These are phyloP conservation scores for Neonectria coccinea DNA, from an alignment of 2,329 filamentous ascomycete genomes.

Conservation along the genomic window DNA sequence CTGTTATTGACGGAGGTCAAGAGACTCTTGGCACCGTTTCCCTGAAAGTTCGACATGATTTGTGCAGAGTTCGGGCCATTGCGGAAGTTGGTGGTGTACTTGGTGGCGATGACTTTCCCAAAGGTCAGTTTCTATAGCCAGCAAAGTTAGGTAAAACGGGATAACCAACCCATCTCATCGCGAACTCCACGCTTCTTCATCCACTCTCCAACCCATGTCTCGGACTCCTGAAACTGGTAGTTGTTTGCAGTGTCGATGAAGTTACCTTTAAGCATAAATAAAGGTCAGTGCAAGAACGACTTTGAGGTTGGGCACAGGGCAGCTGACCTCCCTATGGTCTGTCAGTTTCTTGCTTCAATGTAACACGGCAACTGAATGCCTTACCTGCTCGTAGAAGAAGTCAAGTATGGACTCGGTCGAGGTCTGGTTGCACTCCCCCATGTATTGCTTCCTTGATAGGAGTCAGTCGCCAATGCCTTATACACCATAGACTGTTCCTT, in stretches of 20 bases:
- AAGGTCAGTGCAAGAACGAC: not conserved
- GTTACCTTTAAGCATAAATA: constrained; percentile 61
- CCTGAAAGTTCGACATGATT: constrained; percentile 64
- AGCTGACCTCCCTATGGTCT: constrained; percentile 43
- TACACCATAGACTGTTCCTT: constrained; percentile 5
- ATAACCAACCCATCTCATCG: constrained; percentile 68
- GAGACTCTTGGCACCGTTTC: constrained; percentile 73
- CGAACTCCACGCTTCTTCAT: constrained; percentile 73
- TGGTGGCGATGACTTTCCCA: constrained; percentile 73
- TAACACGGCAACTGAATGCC: not conserved
- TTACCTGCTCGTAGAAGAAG: constrained; percentile 69
- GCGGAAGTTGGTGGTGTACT: constrained; percentile 71
- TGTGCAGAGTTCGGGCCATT: constrained; percentile 54
- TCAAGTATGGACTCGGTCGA: constrained; percentile 74
- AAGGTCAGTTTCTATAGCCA: constrained; percentile 7
- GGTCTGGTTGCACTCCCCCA: constrained; percentile 75
- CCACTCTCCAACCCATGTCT: constrained; percentile 78
- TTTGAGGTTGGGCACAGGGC: no score
- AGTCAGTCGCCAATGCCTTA: not conserved
- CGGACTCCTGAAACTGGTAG: constrained; percentile 73
- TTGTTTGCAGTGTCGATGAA: constrained; percentile 80
- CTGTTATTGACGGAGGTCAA: constrained; percentile 66
- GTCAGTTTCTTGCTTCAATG: constrained; percentile 25
- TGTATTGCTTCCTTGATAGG: constrained; percentile 58
- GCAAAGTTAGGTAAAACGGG: not conserved